phyloP scores from a whole-genome alignment of 306 rosid species.

The Sphenostylis stenocarpa region DNA sequence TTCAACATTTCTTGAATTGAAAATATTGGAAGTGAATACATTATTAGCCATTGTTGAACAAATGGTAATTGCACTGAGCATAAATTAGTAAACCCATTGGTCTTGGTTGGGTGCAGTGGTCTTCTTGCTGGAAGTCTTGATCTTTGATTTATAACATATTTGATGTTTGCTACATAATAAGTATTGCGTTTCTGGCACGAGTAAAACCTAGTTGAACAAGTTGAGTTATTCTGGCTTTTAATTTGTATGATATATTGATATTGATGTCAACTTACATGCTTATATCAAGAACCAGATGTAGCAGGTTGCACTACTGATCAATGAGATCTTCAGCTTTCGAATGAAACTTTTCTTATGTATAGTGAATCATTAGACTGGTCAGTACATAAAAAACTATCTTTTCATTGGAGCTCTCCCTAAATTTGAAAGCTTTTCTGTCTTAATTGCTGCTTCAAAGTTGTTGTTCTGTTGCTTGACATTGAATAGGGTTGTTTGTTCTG shows the following conservation, averaged over 20 bases:
- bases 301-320: background rate
- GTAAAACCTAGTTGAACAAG: background rate
- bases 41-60: slow-evolving; percentile 3
- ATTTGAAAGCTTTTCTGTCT: background rate
- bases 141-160: slow-evolving; percentile 13
- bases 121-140: background rate
- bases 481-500: background rate
- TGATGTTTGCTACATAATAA: background rate
- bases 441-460: background rate
- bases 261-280: background rate
- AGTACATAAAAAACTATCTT: background rate
- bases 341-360: background rate
- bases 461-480: slow-evolving; percentile 1
- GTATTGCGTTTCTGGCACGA: background rate
- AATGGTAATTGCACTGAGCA: background rate
- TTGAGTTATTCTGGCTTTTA: background rate
- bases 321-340: background rate
- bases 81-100: background rate
- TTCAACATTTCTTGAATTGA: background rate
- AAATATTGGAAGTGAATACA: background rate
- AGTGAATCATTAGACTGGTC: background rate
- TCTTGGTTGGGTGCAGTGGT: slow-evolving; percentile 2
- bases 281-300: background rate
- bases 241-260: background rate
- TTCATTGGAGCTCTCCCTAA: background rate